Conservation (phyloP, 208 protist genomes). For the Lotmaria passim region DNA sequence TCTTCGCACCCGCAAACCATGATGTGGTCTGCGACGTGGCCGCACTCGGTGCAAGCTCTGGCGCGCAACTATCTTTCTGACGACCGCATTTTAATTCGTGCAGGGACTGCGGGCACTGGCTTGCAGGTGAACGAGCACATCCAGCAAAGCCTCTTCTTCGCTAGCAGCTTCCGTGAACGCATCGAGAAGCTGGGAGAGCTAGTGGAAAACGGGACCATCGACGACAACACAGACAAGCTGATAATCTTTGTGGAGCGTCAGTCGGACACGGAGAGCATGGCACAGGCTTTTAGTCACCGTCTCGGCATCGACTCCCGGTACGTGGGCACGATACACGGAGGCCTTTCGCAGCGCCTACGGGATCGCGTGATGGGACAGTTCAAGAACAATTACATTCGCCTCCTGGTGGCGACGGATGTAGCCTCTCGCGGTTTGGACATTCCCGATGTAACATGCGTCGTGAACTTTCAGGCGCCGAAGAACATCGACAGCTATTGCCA, state of each 20-base stretch:
- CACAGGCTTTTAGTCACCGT: slow-evolving; percentile 56
- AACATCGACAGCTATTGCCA: slow-evolving; percentile 96
- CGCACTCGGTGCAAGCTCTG: slow-evolving; percentile 79
- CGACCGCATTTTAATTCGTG: slow-evolving; percentile 83
- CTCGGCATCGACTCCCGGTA: slow-evolving; percentile 76
- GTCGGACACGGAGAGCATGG: slow-evolving; percentile 80
- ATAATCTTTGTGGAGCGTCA: slow-evolving; percentile 94
- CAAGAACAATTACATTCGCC: slow-evolving; percentile 82
- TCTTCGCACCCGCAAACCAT: slow-evolving; percentile 91
- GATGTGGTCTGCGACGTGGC: slow-evolving; percentile 97
- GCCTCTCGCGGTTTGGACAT: slow-evolving; percentile 96
- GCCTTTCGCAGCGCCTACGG: slow-evolving; percentile 90
- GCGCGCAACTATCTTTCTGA: slow-evolving; percentile 86
- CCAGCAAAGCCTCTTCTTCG: slow-evolving; percentile 77
- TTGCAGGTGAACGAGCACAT: slow-evolving; percentile 89
- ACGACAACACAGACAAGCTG: slow-evolving; percentile 85
- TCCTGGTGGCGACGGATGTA: slow-evolving; percentile 95
- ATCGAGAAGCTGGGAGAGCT: slow-evolving; percentile 71
- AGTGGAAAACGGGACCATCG: slow-evolving; percentile 82
- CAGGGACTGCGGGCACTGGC: slow-evolving; percentile 83
- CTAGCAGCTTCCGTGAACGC: slow-evolving; percentile 53
- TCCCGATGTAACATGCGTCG: slow-evolving; percentile 91
- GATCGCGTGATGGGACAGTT: slow-evolving; percentile 92
- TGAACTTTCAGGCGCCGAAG: slow-evolving; percentile 94
- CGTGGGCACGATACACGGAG: slow-evolving; percentile 94